These are phyloP conservation scores for Melaleuca quinquenervia DNA, from an alignment of 345 rosid species.

Conservation along the genomic window DNA sequence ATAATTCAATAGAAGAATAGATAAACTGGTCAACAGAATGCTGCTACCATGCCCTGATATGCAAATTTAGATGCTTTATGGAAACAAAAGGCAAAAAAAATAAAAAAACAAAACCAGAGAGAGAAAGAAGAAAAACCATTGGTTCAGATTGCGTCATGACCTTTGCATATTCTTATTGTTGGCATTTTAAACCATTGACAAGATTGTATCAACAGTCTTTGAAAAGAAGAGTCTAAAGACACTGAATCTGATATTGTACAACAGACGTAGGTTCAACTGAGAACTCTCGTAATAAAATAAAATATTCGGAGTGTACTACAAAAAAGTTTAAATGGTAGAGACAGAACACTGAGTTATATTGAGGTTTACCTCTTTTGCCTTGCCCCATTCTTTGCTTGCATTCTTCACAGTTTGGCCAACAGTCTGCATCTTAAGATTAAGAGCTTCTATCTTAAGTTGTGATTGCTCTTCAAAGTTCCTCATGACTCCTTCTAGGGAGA, in stretches of 20 bases:
- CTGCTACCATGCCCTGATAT: background rate
- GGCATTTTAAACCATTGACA: background rate
- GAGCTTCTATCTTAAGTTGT: constrained; percentile 25
- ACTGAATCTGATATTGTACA: background rate
- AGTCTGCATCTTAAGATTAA: constrained; percentile 34
- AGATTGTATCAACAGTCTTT: background rate
- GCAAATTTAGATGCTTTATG: background rate
- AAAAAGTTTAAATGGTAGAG: background rate
- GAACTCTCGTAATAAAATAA: background rate
- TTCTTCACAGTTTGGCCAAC: constrained; percentile 28
- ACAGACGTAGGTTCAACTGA: background rate
- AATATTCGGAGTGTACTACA: background rate
- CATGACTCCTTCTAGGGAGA: constrained; percentile 38
- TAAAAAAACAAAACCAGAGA: background rate
- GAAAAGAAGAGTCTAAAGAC: background rate
- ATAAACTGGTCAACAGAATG: background rate
- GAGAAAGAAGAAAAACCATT: background rate
- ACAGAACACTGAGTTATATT: background rate
- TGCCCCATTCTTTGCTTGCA: constrained; percentile 26
- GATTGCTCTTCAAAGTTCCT: constrained; percentile 38
- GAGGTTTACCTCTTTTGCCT: constrained; percentile 40
- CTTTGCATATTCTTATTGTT: background rate
- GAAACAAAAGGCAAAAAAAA: too few relatives aligned
- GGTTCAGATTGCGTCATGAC: background rate
- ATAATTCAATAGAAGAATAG: background rate